Conservation (phyloP, 176 grass and related monocot genomes). For the Guadua angustifolia region DNA sequence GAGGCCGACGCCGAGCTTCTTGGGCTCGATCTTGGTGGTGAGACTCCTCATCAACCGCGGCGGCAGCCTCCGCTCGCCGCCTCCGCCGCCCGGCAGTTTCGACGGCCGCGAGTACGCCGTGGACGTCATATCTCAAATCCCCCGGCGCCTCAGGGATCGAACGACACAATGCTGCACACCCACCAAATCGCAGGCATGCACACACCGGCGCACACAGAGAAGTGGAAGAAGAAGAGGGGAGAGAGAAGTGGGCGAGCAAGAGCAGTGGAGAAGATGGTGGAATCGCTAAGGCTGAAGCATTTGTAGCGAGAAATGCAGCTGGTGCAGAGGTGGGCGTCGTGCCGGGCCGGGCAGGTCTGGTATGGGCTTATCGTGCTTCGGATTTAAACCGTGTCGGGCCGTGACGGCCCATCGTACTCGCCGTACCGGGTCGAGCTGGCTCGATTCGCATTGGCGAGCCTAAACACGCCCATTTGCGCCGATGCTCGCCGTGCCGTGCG, state of each 20-base stretch:
- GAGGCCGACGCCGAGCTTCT: constrained; percentile 66
- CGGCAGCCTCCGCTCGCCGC: constrained; percentile 20
- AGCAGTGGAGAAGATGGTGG: not conserved
- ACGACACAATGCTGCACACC: not conserved
- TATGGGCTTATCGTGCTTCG: too few relatives aligned
- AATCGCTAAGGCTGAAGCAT: not conserved
- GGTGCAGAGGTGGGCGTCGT: too few relatives aligned
- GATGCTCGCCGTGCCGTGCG: too few relatives aligned
- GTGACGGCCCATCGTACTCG: too few relatives aligned
- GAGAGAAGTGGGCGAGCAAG: not conserved
- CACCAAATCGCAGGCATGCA: not conserved
- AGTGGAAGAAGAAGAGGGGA: not conserved
- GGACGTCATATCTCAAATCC: constrained; percentile 45
- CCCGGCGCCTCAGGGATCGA: not conserved
- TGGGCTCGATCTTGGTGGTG: constrained; percentile 64
- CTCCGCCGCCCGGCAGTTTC: constrained; percentile 31
- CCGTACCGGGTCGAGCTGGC: too few relatives aligned
- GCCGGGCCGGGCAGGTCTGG: too few relatives aligned
- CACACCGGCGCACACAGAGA: not conserved
- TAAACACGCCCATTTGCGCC: too few relatives aligned
- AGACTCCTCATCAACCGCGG: constrained; percentile 45
- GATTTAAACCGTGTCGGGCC: too few relatives aligned
- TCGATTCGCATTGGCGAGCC: too few relatives aligned
- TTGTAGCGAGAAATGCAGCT: constrained; percentile 17
- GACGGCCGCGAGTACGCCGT: constrained; percentile 52